phyloP scores from a whole-genome alignment of 2,329 filamentous ascomycete species.

The Aureobasidium namibiae region DNA sequence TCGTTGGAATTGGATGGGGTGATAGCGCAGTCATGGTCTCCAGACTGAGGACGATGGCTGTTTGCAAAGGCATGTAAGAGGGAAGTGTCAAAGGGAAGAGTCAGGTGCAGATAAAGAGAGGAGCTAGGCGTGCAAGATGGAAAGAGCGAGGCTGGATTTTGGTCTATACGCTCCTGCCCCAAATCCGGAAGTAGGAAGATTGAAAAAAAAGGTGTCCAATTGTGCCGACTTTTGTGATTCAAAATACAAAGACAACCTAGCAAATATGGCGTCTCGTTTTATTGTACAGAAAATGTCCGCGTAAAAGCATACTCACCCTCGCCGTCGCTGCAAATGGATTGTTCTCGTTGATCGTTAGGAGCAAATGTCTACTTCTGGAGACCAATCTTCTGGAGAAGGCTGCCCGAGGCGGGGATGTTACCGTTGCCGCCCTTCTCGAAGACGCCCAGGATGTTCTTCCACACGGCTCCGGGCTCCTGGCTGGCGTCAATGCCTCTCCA shows the following conservation, averaged over 20 bases:
- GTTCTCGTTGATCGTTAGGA: constrained; percentile 5
- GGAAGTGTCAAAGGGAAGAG: background rate
- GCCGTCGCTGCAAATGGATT: background rate
- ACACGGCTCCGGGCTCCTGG: constrained; percentile 91
- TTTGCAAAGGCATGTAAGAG: background rate
- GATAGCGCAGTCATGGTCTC: background rate
- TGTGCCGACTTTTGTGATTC: constrained; percentile 11
- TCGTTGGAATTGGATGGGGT: background rate
- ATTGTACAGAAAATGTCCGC: constrained; percentile 6
- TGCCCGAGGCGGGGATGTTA: constrained; percentile 27
- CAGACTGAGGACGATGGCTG: background rate
- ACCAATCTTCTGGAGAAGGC: constrained; percentile 47
- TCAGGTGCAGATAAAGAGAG: background rate
- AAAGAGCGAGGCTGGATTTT: constrained; percentile 1
- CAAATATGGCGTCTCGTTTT: constrained; percentile 3
- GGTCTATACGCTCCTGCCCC: background rate
- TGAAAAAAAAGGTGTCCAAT: background rate
- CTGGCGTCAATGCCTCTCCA: constrained; percentile 94
- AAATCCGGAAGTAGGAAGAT: background rate
- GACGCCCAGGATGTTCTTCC: constrained; percentile 82
- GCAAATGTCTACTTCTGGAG: constrained; percentile 38
- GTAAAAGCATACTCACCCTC: background rate
- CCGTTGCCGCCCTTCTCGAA: constrained; percentile 49
- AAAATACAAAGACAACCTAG: constrained; percentile 3
- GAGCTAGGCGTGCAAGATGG: background rate